These are phyloP conservation scores for Lupinus albus DNA, from an alignment of 306 rosid species.

Conservation along the genomic window DNA sequence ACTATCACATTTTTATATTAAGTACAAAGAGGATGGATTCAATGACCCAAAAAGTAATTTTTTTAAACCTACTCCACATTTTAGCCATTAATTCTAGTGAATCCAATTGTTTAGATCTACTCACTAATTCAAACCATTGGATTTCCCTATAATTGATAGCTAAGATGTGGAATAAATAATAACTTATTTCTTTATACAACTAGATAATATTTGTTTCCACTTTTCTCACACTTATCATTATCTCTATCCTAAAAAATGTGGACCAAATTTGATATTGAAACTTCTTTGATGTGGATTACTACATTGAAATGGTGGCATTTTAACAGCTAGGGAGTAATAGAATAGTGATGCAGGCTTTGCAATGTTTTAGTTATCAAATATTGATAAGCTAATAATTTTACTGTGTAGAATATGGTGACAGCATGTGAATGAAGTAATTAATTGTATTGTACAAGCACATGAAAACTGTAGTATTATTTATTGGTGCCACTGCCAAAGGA, in stretches of 20 bases:
- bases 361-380: no score
- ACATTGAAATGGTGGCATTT: background rate
- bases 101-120: no score
- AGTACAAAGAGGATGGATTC: no score
- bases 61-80: no score
- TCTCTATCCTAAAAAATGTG: conserved; percentile 26
- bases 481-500: conserved; percentile 38
- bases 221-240: conserved; percentile 22
- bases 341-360: no score
- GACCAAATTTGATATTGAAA: conserved; percentile 42
- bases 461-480: conserved; percentile 28
- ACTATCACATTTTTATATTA: no score
- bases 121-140: no score
- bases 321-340: conserved; percentile 1
- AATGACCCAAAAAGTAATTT: no score
- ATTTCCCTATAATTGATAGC: conserved; percentile 11
- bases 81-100: no score
- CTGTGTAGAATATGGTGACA: conserved; percentile 16
- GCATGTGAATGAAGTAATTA: conserved; percentile 42
- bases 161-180: conserved; percentile 41
- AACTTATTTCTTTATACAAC: conserved; percentile 16
- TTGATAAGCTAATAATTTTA: conserved; percentile 19
- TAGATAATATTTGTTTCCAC: conserved; percentile 7
- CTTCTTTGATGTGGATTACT: no score
- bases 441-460: conserved; percentile 12